Conservation (phyloP, 495 filamentous ascomycete genomes). For the Annulohypoxylon bovei region DNA sequence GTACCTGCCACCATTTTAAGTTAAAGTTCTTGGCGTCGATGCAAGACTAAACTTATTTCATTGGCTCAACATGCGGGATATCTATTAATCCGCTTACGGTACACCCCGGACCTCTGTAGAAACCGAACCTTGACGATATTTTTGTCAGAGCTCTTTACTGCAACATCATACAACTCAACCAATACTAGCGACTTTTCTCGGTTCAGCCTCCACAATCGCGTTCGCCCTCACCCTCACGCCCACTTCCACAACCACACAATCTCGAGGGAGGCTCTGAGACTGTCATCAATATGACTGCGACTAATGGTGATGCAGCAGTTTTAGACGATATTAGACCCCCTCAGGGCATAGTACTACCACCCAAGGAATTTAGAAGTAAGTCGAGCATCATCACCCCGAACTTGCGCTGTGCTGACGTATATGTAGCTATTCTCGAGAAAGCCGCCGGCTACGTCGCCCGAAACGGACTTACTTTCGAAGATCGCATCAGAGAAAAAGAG, state of each 20-base stretch:
- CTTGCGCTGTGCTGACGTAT: constrained; percentile 67
- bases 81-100: constrained; percentile 29
- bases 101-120: neutral
- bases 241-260: constrained; percentile 8
- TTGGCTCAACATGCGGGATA: constrained; percentile 24
- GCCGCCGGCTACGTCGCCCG: constrained; percentile 94
- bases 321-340: constrained; percentile 75
- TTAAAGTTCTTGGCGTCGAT: neutral
- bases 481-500: constrained; percentile 88
- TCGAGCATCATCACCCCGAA: neutral
- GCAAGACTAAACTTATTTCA: neutral
- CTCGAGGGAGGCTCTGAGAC: constrained; percentile 37
- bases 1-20: neutral
- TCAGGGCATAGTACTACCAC: constrained; percentile 83
- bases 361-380: constrained; percentile 56
- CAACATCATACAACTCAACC: constrained; percentile 37
- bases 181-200: constrained; percentile 18
- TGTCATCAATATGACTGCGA: constrained; percentile 60
- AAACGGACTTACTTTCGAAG: constrained; percentile 85
- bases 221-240: neutral
- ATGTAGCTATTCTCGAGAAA: constrained; percentile 86
- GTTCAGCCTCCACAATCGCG: constrained; percentile 23
- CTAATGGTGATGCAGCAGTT: constrained; percentile 65
- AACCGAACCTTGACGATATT: constrained; percentile 22
- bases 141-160: constrained; percentile 39